A percentile compares a stretch with the other conserved stretches of the same genome.
phyloP scores from a whole-genome alignment of 345 rosid species.

The Gynandropsis gynandra region DNA sequence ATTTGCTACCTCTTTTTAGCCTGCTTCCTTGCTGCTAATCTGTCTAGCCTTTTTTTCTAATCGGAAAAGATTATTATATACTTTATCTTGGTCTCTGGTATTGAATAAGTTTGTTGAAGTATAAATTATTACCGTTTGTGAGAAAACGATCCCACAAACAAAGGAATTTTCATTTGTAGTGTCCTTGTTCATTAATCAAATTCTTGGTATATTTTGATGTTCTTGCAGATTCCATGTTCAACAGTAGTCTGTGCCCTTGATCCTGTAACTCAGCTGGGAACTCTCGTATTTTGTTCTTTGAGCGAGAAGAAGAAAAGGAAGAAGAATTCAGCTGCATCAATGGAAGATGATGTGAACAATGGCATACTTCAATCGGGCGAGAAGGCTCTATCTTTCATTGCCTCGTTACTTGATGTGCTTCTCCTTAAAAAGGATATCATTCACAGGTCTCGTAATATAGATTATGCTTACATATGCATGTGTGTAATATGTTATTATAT shows the following conservation, averaged over 20 bases:
- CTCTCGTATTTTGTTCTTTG: conserved; percentile 25
- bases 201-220: conserved; percentile 15
- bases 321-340: conserved; percentile 33
- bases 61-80: conserved; percentile 2
- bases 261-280: conserved; percentile 36
- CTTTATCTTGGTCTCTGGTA: background rate
- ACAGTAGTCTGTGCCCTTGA: conserved; percentile 48
- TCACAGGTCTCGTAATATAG: conserved; percentile 46
- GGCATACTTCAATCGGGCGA: conserved; percentile 36
- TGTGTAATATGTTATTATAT: conserved; percentile 2
- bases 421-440: conserved; percentile 65
- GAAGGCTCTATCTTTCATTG: conserved; percentile 39
- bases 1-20: conserved; percentile 1
- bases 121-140: too few species aligned
- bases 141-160: too few species aligned
- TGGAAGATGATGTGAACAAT: conserved; percentile 24
- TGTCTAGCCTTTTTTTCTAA: background rate
- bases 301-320: conserved; percentile 62
- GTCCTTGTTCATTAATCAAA: conserved; percentile 9
- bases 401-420: conserved; percentile 71
- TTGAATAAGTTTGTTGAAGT: background rate
- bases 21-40: background rate
- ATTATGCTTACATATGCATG: conserved; percentile 15
- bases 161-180: conserved; percentile 10
- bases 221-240: conserved; percentile 58